Conservation (phyloP, 257 asterid genomes). For the Perilla frutescens region DNA sequence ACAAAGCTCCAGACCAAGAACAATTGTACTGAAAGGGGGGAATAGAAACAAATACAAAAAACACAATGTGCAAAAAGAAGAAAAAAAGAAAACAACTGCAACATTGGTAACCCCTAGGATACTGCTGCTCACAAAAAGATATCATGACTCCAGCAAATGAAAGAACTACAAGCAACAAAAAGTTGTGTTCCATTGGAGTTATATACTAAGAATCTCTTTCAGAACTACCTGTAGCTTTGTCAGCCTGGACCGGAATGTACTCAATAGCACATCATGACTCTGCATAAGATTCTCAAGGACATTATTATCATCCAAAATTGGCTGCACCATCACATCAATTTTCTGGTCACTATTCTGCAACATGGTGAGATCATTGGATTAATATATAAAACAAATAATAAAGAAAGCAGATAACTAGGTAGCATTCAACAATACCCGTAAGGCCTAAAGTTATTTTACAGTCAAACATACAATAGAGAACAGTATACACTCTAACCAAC, state of each 20-base stretch:
- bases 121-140: background rate
- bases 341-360: slow-evolving; percentile 49
- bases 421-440: background rate
- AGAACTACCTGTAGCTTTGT: slow-evolving; percentile 87
- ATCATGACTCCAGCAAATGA: background rate
- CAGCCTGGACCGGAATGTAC: slow-evolving; percentile 79
- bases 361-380: slow-evolving; percentile 27
- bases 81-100: background rate
- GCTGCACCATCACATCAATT: slow-evolving; percentile 44
- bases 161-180: slow-evolving; percentile 13
- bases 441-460: background rate
- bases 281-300: slow-evolving; percentile 68
- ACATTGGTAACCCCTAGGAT: slow-evolving; percentile 9
- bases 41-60: background rate
- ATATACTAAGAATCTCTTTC: background rate
- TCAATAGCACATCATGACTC: slow-evolving; percentile 79
- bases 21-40: background rate
- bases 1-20: slow-evolving; percentile 25
- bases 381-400: slow-evolving; percentile 20
- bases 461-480: slow-evolving; percentile 13
- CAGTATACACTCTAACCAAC: background rate
- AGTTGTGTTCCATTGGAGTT: background rate
- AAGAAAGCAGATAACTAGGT: slow-evolving; percentile 1
- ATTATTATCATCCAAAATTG: slow-evolving; percentile 50
- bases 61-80: background rate